phyloP scores from a whole-genome alignment of 2,329 filamentous ascomycete genomes.

The Aspergillus ochraceoroseus region DNA sequence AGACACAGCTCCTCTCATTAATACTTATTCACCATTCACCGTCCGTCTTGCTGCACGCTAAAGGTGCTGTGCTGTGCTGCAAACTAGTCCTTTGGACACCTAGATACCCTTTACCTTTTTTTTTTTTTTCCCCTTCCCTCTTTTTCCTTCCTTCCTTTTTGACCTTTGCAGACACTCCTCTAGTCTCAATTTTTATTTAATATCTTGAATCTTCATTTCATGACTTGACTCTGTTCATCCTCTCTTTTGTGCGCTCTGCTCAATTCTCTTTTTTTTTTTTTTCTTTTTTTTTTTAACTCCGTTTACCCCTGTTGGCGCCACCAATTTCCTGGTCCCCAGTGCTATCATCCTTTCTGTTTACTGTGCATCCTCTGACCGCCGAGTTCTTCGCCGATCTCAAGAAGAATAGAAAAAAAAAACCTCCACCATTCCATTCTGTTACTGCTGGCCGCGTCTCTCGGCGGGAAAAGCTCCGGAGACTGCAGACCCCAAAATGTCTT shows the following conservation, averaged over 20 bases:
- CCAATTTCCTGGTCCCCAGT: no score
- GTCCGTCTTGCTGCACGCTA: slow-evolving; percentile 21
- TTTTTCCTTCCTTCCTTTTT: slow-evolving; percentile 5
- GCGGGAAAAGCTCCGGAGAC: slow-evolving; percentile 14
- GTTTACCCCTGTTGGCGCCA: slow-evolving; percentile 8
- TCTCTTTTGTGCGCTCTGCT: background rate
- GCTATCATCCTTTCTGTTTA: no score
- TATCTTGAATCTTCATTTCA: slow-evolving; percentile 8
- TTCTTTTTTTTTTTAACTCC: slow-evolving; percentile 4
- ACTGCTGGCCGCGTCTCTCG: slow-evolving; percentile 19
- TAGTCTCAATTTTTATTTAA: slow-evolving; percentile 6
- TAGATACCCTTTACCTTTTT: slow-evolving; percentile 16
- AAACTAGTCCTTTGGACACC: slow-evolving; percentile 14
- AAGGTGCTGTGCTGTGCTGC: slow-evolving; percentile 20
- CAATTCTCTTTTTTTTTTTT: slow-evolving; percentile 6
- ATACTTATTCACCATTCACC: slow-evolving; percentile 10
- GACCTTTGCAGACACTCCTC: slow-evolving; percentile 10
- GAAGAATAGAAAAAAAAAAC: background rate
- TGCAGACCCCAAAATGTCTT: slow-evolving; percentile 45
- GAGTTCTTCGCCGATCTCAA: background rate
- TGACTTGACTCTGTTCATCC: background rate
- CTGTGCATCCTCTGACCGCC: no score
- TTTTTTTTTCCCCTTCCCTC: slow-evolving; percentile 10
- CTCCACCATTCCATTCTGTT: slow-evolving; percentile 9
- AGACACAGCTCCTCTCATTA: slow-evolving; percentile 10